A percentile compares a stretch with the other conserved stretches of the same genome.
phyloP scores from a whole-genome alignment of 805 yeast genomes.

The Barnettozyma sucrosica region DNA sequence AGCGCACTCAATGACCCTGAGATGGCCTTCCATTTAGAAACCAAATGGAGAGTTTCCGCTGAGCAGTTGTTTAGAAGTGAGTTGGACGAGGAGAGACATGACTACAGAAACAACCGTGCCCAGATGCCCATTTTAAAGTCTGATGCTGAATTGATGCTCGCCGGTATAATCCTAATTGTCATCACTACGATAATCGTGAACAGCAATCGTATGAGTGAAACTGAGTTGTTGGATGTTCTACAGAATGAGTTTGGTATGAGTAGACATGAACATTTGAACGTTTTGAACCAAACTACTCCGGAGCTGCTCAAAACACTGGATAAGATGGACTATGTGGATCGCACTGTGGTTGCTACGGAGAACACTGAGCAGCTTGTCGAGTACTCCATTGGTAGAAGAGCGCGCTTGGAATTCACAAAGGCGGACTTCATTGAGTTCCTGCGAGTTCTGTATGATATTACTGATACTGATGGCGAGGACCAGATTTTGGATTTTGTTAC shows the following conservation, averaged over 20 bases:
- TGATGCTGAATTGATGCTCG: conserved; percentile 15
- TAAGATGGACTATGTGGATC: conserved; percentile 22
- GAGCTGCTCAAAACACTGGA: conserved; percentile 24
- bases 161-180: conserved; percentile 21
- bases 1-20: conserved; percentile 12
- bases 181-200: conserved; percentile 21
- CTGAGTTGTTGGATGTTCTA: conserved; percentile 35
- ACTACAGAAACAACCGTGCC: conserved; percentile 20
- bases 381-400: conserved; percentile 27
- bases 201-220: conserved; percentile 33
- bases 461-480: conserved; percentile 9
- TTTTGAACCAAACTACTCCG: conserved; percentile 12
- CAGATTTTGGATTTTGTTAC: conserved; percentile 14
- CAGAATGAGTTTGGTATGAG: conserved; percentile 30
- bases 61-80: conserved; percentile 20
- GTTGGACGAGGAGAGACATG: conserved; percentile 20
- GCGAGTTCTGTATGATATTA: conserved; percentile 17
- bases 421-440: conserved; percentile 22
- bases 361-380: conserved; percentile 25
- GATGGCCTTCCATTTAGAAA: conserved; percentile 15
- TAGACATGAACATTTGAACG: conserved; percentile 3
- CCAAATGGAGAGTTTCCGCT: conserved; percentile 12
- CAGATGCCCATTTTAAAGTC: conserved; percentile 13
- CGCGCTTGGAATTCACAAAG: conserved; percentile 23
- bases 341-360: conserved; percentile 15